A percentile compares a stretch with the other conserved stretches of the same genome.
These are phyloP conservation scores for Salinomyces thailandicus DNA, from an alignment of 2,329 filamentous ascomycete genomes.

Conservation along the genomic window DNA sequence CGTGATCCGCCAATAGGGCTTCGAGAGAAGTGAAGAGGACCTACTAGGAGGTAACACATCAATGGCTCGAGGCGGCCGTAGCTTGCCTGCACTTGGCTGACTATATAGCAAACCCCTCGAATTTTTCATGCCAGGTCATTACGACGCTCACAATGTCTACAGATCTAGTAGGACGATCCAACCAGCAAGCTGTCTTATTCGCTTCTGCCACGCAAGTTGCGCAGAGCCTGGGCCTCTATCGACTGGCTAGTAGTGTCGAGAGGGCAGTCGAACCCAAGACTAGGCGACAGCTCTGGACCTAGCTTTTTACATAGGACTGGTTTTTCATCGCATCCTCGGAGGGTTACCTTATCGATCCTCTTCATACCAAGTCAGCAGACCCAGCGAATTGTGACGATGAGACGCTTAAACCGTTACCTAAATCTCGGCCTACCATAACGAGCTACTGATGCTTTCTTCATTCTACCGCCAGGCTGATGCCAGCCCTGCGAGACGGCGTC, in stretches of 20 bases:
- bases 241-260: neutral
- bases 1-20: neutral
- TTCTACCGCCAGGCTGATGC: slow-evolving; percentile 5
- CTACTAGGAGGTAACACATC: neutral
- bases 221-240: slow-evolving; percentile 6
- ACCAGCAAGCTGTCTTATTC: slow-evolving; percentile 9
- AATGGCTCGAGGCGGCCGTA: neutral
- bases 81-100: neutral
- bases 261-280: slow-evolving; percentile 1
- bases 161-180: slow-evolving; percentile 8
- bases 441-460: slow-evolving; percentile 7
- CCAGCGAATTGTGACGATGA: slow-evolving; percentile 6
- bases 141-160: slow-evolving; percentile 8
- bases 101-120: neutral
- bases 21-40: neutral
- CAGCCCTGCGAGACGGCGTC: slow-evolving; percentile 5
- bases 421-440: slow-evolving; percentile 3
- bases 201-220: slow-evolving; percentile 7
- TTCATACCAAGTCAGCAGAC: slow-evolving; percentile 5
- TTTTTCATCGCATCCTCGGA: slow-evolving; percentile 7
- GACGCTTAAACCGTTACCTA: slow-evolving; percentile 1
- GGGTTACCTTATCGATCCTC: slow-evolving; percentile 1
- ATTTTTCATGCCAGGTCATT: slow-evolving; percentile 1
- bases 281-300: slow-evolving; percentile 2
- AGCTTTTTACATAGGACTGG: slow-evolving; percentile 3